Evolutionary conservation across 495 filamentous ascomycete species (phyloP).

Genomic region (Parathielavia hyrcaniae): DNA sequence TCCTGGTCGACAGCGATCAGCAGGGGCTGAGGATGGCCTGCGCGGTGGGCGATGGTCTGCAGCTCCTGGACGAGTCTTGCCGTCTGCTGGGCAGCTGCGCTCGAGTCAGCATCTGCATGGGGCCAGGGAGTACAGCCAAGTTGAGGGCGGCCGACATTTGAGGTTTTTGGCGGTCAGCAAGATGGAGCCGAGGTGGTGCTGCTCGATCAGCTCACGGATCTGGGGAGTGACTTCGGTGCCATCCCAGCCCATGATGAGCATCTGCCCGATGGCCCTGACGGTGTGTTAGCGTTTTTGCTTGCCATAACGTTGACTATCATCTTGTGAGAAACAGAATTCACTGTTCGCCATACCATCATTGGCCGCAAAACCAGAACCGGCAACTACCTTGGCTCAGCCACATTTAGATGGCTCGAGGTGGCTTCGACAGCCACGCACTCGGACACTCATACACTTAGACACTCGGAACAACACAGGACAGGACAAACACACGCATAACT

Average conservation of each 20-base stretch:
- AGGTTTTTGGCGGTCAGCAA: constrained; percentile 85
- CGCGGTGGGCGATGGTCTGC: constrained; percentile 78
- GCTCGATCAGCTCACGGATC: constrained; percentile 75
- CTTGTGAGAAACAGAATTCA: not conserved
- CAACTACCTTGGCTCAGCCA: no score
- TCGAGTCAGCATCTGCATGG: constrained; percentile 17
- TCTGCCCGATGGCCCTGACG: constrained; percentile 67
- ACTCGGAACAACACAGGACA: not conserved
- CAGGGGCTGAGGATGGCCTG: constrained; percentile 77
- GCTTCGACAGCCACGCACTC: not conserved
- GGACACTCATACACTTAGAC: not conserved
- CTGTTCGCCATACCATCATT: not conserved
- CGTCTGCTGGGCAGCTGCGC: constrained; percentile 72
- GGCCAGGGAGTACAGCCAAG: not conserved
- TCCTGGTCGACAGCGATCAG: constrained; percentile 85
- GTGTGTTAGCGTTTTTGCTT: constrained; percentile 6
- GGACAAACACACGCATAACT: constrained; percentile 16
- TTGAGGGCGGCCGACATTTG: constrained; percentile 62
- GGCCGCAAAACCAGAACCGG: no score
- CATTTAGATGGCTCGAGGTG: no score
- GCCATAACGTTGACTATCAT: not conserved
- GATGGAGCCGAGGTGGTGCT: constrained; percentile 71
- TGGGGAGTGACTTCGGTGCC: constrained; percentile 79
- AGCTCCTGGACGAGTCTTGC: constrained; percentile 75
- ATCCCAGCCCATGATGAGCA: constrained; percentile 95